These are phyloP conservation scores for Pythium periplocum DNA, from an alignment of 352 stramenopile species.

Conservation along the genomic window DNA sequence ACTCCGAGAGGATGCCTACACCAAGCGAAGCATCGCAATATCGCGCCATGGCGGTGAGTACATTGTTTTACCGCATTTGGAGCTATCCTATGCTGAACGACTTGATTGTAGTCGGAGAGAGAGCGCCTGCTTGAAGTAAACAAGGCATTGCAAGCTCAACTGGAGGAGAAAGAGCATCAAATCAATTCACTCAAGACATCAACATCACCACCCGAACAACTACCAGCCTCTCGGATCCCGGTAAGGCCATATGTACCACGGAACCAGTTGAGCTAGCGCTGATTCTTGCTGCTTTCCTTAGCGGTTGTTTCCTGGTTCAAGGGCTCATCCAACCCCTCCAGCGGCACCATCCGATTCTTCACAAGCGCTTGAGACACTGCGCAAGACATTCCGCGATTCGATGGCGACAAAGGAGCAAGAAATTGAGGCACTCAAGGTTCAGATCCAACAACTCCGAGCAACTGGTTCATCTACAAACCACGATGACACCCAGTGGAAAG, in stretches of 20 bases:
- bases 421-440: constrained; percentile 40
- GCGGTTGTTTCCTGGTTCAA: too few relatives aligned
- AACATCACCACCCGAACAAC: constrained; percentile 4
- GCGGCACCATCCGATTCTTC: not conserved
- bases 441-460: constrained; percentile 14
- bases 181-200: constrained; percentile 13
- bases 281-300: too few relatives aligned
- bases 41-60: constrained; percentile 40
- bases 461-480: not conserved
- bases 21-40: constrained; percentile 47
- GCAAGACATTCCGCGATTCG: constrained; percentile 41
- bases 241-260: constrained; percentile 4
- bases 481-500: not conserved
- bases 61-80: not conserved
- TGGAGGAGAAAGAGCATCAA: constrained; percentile 62
- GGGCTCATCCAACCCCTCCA: constrained; percentile 2
- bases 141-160: constrained; percentile 40
- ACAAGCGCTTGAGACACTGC: constrained; percentile 32
- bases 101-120: constrained; percentile 46
- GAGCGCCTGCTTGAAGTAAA: constrained; percentile 52
- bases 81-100: not conserved
- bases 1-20: constrained; percentile 28
- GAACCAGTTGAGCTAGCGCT: too few relatives aligned
- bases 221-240: constrained; percentile 10
- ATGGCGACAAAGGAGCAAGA: constrained; percentile 58